Evolutionary conservation across 2,329 filamentous ascomycete genomes (phyloP), one percentile per base, ranked within the genome.

Genomic region (Penicillium vulpinum): DNA sequence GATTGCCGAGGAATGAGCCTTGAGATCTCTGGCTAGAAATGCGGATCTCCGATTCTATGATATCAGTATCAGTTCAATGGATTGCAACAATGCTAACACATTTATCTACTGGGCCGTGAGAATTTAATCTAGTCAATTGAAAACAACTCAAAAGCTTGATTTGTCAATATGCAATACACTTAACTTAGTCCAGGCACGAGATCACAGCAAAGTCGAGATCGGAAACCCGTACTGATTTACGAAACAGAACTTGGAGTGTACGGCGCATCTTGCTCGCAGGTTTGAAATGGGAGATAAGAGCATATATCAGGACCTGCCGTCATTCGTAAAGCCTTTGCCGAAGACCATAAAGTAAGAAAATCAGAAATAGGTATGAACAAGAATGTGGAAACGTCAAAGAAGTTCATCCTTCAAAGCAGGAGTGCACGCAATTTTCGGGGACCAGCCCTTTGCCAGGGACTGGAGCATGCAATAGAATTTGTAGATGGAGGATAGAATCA

Each of bases 271-370:
- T n/a, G 28, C 11, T 21, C n/a, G 22, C 18, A 35, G 22, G 16
- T 24, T 29, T 31, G 15, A 44, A 24, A 24, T 49, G 11, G 21
- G 35, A 45, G 26, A 16, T 18, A 40, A 41, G 16, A 50, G 29
- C 29, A 39, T 51, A 38, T 36, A 40, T 40, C 40, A 45, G 40
- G 31, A 22, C 40, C 28, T n/a, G 18, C 39, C 41, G 18, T 53
- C 26, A 56, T 24, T 62, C 58, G 35, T 65, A 45, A 56, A 41
- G 40, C 53, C 39, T 58, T 57, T 40, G 35, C 26, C 18, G 18
- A n/a, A 38, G 21, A 24, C 24, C 35, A 21, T 35, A 13, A 21
- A 38, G 16, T n/a, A n/a, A 40, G n/a, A 21, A 35, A 51, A 40
- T 31, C 18, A 18, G 24, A 35, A 40, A 35, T 21, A 22, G 35